Percentiles rank a stretch among this genome's conserved stretches.
These are phyloP conservation scores for Tardiomyces digboiensis DNA, from an alignment of 1,139 yeast species.

Conservation along the genomic window DNA sequence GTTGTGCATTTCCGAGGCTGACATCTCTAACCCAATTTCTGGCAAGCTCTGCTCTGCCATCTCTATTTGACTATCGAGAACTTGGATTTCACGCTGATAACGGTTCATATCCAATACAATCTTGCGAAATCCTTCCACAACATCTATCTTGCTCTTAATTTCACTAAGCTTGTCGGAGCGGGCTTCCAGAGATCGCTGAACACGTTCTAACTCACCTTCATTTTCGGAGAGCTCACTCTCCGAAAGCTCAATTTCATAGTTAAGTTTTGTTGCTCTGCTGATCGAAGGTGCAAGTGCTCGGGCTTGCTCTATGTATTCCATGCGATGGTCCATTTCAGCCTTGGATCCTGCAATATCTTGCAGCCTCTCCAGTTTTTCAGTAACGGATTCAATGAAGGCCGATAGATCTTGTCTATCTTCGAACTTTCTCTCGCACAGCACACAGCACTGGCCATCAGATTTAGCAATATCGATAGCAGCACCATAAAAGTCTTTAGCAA, in stretches of 20 bases:
- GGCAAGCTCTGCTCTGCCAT: slow-evolving; percentile 29
- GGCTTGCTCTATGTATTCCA: slow-evolving; percentile 12
- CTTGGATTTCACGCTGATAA: slow-evolving; percentile 13
- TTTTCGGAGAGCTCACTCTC: slow-evolving; percentile 16
- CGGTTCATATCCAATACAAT: slow-evolving; percentile 23
- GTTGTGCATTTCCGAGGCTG: slow-evolving; percentile 45
- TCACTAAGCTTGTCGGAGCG: slow-evolving; percentile 7
- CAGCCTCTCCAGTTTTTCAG: slow-evolving; percentile 20
- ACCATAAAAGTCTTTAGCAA: slow-evolving; percentile 53
- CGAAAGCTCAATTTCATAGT: slow-evolving; percentile 9
- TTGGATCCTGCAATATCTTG: slow-evolving; percentile 9
- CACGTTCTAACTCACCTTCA: slow-evolving; percentile 15
- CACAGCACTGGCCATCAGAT: slow-evolving; percentile 40
- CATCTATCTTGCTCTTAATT: slow-evolving; percentile 11
- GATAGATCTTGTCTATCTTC: slow-evolving; percentile 30
- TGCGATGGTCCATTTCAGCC: background rate
- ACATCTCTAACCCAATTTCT: slow-evolving; percentile 24
- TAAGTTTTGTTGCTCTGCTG: slow-evolving; percentile 3
- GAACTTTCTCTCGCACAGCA: slow-evolving; percentile 57
- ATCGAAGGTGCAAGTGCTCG: slow-evolving; percentile 12
- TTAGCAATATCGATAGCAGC: slow-evolving; percentile 57
- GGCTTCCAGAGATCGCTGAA: background rate
- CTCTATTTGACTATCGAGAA: slow-evolving; percentile 12
- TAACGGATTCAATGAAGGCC: slow-evolving; percentile 28
- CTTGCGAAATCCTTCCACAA: slow-evolving; percentile 28